Base-by-base conservation (phyloP, 306 rosid species). In the Cucurbita moschata region DNA sequence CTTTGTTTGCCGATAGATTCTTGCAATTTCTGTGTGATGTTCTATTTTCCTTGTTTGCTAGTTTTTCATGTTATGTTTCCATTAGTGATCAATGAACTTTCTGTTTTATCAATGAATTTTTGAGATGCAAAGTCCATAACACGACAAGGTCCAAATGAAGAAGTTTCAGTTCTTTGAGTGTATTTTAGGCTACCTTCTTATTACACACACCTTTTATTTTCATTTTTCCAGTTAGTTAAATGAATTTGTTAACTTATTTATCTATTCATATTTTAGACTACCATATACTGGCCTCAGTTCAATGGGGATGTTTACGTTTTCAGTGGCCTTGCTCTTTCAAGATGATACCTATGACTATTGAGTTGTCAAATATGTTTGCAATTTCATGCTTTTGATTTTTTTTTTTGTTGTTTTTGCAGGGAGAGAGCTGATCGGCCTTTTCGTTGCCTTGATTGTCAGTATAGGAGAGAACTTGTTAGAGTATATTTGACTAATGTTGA, bases 391-490 rank as follows among this genome's bases (percentile, higher is more conserved):
- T 83, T 77, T 49, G 59, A 49, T 21, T 49, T 47, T 86, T 83
- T 82, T 79, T 30, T 2, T 30, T 21, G 26, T 26, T 86, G 82
- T 7, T 82, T 79, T 3, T 81, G 74, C 78, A 92, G 99, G 90
- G 99, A 95, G 89, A 91, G 83, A 82, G 88, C 93, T 72, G 96
- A 91, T 72, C 88, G 96, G 78, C 97, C 97, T 50, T 95, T 95
- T 78, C 97, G 97, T 73, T 95, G 97, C 80, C 99, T 95, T 77
- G 97, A 95, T 82, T 88, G 90, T 83, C 96, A 91, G 77, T 95
- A 95, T 84, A 89, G 99, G 89, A 89, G 96, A 83, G 99, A 95
- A 82, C 99, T 95, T 86, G 96, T 91, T 85, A 89, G 97, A 85
- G 99, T 95, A 61, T 91, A 95, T 86, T 81, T 95, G 82, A 91